Evolutionary conservation across 2,329 filamentous ascomycete species (phyloP).

Genomic region (Drechmeria coniospora): DNA sequence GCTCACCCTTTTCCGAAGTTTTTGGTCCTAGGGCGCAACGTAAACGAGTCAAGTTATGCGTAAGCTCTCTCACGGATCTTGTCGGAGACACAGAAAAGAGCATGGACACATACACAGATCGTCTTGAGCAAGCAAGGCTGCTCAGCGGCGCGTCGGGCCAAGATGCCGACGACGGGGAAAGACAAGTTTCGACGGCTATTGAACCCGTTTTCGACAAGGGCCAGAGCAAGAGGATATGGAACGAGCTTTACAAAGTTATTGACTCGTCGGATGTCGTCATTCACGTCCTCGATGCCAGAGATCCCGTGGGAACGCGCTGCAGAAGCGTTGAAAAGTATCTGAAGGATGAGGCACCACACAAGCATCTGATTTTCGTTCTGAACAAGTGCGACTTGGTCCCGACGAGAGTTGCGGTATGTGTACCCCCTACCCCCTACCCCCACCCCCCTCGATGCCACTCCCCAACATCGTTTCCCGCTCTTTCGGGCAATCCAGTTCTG

Average conservation of each 20-base stretch:
- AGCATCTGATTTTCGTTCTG: conserved; percentile 51
- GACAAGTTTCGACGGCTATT: conserved; percentile 42
- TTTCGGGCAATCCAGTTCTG: conserved; percentile 11
- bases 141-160: conserved; percentile 54
- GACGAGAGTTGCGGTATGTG: conserved; percentile 73
- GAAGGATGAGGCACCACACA: conserved; percentile 83
- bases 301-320: conserved; percentile 82
- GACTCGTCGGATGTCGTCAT: conserved; percentile 92
- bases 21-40: conserved; percentile 90
- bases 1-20: conserved; percentile 68
- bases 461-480: background rate
- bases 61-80: conserved; percentile 67
- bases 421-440: conserved; percentile 3
- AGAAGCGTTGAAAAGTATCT: conserved; percentile 72
- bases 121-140: conserved; percentile 62
- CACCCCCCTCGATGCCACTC: conserved; percentile 8
- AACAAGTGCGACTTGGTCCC: conserved; percentile 64
- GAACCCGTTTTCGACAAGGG: conserved; percentile 90
- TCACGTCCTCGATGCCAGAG: conserved; percentile 82
- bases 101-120: conserved; percentile 68
- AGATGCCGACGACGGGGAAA: conserved; percentile 34
- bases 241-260: conserved; percentile 89
- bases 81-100: conserved; percentile 66
- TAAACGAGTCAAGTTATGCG: conserved; percentile 80
- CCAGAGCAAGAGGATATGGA: conserved; percentile 92